Base-by-base conservation (phyloP, 192 early-diverging fungal species). In the Coemansia asiatica region DNA sequence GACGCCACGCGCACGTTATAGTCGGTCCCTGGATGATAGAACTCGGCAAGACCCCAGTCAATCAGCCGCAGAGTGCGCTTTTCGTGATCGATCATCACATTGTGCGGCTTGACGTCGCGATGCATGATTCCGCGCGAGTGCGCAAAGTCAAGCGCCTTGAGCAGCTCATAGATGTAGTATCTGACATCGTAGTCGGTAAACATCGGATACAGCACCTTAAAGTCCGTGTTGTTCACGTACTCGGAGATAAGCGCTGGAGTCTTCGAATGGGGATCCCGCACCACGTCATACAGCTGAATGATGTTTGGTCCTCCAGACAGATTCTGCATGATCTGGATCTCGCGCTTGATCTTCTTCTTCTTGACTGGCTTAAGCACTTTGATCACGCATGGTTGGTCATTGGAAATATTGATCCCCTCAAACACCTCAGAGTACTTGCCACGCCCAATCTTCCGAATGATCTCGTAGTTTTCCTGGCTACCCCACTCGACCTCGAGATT, bases 331-430 rank as follows among this genome's bases (percentile, higher is more conserved):
- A 99, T 99, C 76, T 97, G 97, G 78, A 99, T 96, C 76, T 99
- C 97, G 55, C 97, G 87, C 88, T 97, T 98, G 71, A 99, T 99
- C 87, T 99, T 99, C 91, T 97, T 97, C 89, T 99, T 99, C 86
- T 99, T 99, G 68, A 99, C 95, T 4, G 97, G 97, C 85, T 99
- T 99, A 54, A 99, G 84, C 15, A 96, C 97, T 85, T 99, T 99
- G 87, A 99, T 99, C 65, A 95, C 92, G 83, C 97, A 97, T 69
- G 95, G 89, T 58, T 77, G 61, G 64, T 89, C 81, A 78, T 91
- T 96, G 60, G 85, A 84, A 23, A 94, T 83, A 80, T 95, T 95
- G 80, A 96, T 85, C n/a, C 95, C 97, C 80, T 99, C 95, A 86
- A 99, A 99, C 23, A 99, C 97, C 72, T 99, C 97, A 2, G 93